phyloP scores from a whole-genome alignment of 768 basidiomycete genomes.

The Naematelia aurantialba region DNA sequence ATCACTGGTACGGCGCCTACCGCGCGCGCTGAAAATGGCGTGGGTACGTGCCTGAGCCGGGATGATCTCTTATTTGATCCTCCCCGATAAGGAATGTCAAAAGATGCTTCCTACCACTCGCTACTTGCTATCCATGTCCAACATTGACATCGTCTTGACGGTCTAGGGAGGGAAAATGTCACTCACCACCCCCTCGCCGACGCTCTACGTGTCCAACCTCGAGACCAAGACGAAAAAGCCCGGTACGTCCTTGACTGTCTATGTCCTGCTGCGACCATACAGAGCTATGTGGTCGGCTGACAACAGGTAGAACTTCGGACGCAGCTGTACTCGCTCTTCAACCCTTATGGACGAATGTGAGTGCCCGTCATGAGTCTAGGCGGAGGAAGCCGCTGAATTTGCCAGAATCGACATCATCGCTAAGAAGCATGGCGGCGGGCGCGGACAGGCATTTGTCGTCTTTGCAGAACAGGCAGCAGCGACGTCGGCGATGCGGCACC shows the following conservation, averaged over 20 bases:
- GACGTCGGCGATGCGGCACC: constrained; percentile 86
- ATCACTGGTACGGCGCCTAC: too few relatives aligned
- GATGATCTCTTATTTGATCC: too few relatives aligned
- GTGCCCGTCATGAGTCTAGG: constrained; percentile 12
- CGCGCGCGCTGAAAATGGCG: too few relatives aligned
- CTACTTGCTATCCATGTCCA: background rate
- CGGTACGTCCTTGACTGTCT: constrained; percentile 28
- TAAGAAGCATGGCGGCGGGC: constrained; percentile 75
- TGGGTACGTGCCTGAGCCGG: too few relatives aligned
- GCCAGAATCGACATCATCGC: constrained; percentile 78
- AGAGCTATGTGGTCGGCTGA: constrained; percentile 2
- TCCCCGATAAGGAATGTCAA: too few relatives aligned
- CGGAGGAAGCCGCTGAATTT: background rate
- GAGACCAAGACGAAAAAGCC: constrained; percentile 90
- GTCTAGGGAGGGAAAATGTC: constrained; percentile 22
- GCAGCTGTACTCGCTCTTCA: constrained; percentile 83
- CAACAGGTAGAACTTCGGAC: constrained; percentile 66
- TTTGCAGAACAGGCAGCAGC: constrained; percentile 86
- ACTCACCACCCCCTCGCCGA: constrained; percentile 62
- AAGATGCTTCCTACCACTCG: too few relatives aligned
- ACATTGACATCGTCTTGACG: background rate
- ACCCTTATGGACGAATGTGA: constrained; percentile 79
- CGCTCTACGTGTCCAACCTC: constrained; percentile 88
- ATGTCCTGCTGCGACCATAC: background rate
- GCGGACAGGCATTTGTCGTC: constrained; percentile 93